A percentile compares a stretch with the other conserved stretches of the same genome.
These are phyloP conservation scores for Pichia ethanolica DNA, from an alignment of 805 yeast genomes.

Conservation along the genomic window DNA sequence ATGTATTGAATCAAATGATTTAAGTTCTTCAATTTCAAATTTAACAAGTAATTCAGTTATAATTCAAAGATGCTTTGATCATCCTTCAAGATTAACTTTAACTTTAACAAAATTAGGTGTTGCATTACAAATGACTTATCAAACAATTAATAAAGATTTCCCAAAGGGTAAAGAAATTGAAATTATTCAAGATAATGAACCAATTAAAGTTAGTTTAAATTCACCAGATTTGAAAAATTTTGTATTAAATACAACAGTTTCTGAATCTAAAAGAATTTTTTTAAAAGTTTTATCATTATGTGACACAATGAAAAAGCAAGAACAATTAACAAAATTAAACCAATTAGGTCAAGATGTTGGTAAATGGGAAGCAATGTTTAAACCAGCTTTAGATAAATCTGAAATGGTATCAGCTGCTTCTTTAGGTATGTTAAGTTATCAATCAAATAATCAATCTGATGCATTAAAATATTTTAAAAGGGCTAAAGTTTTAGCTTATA, in stretches of 20 bases:
- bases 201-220: conserved; percentile 7
- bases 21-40: conserved; percentile 16
- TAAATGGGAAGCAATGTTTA: conserved; percentile 11
- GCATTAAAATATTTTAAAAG: conserved; percentile 13
- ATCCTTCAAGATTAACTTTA: conserved; percentile 14
- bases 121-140: conserved; percentile 13
- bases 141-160: conserved; percentile 8
- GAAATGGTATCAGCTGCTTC: conserved; percentile 19
- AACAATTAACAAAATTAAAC: conserved; percentile 1
- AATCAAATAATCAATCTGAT: conserved; percentile 3
- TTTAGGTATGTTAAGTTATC: conserved; percentile 13
- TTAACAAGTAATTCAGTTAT: conserved; percentile 14
- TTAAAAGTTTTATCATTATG: conserved; percentile 10
- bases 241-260: conserved; percentile 11
- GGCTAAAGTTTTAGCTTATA: conserved; percentile 13
- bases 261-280: conserved; percentile 14
- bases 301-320: conserved; percentile 13
- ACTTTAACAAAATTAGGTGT: conserved; percentile 16
- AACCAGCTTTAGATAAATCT: conserved; percentile 15
- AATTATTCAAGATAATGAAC: conserved; percentile 9
- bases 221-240: conserved; percentile 14
- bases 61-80: conserved; percentile 15
- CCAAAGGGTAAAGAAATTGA: conserved; percentile 9
- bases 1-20: conserved; percentile 19
- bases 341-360: conserved; percentile 6